phyloP scores from a whole-genome alignment of 208 protist genomes.

The Leishmania arabica region DNA sequence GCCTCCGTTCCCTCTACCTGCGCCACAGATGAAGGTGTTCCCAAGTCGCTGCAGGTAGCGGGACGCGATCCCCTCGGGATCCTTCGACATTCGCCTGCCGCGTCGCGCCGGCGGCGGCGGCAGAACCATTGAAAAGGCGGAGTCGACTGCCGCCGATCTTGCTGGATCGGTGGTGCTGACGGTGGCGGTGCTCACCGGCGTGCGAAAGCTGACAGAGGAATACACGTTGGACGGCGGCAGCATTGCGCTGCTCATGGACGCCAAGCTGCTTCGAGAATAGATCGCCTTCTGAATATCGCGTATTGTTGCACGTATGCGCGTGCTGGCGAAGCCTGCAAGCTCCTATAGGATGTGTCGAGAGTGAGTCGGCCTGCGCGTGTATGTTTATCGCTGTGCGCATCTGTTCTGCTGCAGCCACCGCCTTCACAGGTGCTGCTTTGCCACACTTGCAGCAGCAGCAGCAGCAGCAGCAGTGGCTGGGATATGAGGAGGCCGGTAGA shows the following conservation, averaged over 20 bases:
- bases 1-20: neutral
- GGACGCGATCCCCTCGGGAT: slow-evolving; percentile 25
- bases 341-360: neutral
- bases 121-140: neutral
- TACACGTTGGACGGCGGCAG: neutral
- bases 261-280: neutral
- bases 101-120: neutral
- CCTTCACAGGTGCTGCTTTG: neutral
- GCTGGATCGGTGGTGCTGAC: neutral
- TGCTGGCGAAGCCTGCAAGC: neutral
- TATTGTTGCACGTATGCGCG: neutral
- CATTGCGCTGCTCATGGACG: neutral
- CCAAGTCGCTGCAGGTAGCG: slow-evolving; percentile 34
- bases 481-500: neutral
- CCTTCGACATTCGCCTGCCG: neutral
- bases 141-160: neutral
- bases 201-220: neutral
- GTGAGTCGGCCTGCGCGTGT: neutral
- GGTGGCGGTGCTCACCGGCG: neutral
- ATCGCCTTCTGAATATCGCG: neutral
- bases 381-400: neutral
- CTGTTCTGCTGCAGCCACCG: too few relatives aligned
- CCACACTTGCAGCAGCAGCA: too few relatives aligned
- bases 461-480: neutral
- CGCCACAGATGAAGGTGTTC: slow-evolving; percentile 17